Evolutionary conservation across 2,329 filamentous ascomycete genomes (phyloP).

Genomic region (Alternaria postmessia): DNA sequence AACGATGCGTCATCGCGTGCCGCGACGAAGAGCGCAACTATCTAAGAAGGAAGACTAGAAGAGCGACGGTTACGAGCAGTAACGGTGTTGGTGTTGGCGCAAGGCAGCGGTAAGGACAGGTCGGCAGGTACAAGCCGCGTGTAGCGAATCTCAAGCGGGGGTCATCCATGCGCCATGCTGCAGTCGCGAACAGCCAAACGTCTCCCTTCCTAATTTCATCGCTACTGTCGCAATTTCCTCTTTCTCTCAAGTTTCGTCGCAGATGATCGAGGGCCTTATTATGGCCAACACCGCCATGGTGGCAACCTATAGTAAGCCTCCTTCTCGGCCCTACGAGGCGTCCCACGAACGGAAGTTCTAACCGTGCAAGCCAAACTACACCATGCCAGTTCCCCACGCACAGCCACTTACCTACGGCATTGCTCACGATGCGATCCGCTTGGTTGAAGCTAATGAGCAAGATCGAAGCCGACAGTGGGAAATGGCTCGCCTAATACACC

Average conservation of each 20-base stretch:
- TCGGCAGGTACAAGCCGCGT: conserved; percentile 10
- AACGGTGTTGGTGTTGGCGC: background rate
- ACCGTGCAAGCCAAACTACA: conserved; percentile 5
- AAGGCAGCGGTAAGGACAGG: background rate
- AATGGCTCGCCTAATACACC: conserved; percentile 21
- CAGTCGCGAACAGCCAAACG: conserved; percentile 10
- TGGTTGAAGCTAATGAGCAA: background rate
- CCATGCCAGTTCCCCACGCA: conserved; percentile 7
- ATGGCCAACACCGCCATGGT: conserved; percentile 12
- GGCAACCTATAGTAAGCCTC: conserved; percentile 18
- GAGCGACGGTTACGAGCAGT: background rate
- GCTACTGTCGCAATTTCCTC: conserved; percentile 4
- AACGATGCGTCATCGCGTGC: background rate
- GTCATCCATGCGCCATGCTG: conserved; percentile 2
- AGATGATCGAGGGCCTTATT: conserved; percentile 8
- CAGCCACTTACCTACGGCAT: conserved; percentile 16
- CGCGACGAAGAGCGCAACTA: background rate
- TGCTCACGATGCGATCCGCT: conserved; percentile 5
- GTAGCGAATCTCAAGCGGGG: conserved; percentile 6
- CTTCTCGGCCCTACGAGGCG: conserved; percentile 15
- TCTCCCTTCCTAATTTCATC: background rate
- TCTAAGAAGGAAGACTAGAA: conserved; percentile 1
- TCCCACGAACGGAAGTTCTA: conserved; percentile 4
- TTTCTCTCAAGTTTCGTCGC: background rate
- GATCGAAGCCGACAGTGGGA: background rate